Evolutionary conservation across 495 filamentous ascomycete species (phyloP), one percentile per base, ranked within the genome.

Genomic region (Talaromyces ruber): DNA sequence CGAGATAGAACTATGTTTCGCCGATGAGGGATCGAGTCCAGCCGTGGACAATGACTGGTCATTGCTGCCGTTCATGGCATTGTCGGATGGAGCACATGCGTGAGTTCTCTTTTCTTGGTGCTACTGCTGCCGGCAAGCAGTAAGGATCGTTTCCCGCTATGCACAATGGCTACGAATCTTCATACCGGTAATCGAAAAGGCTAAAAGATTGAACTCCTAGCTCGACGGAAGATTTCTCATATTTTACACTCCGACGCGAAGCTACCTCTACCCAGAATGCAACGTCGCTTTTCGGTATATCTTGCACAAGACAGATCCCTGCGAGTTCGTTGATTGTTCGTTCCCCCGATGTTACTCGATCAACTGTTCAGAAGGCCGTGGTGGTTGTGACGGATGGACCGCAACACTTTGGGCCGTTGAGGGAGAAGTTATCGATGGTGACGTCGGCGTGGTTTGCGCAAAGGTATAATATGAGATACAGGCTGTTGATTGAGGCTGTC

Each of bases 321-420:
- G 82, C 93, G 11, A 86, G 82, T 25, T 79, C 87, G 62, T 80
- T 98, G 60, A 79, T 90, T 58, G 82, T 89, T 65, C 82, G 90
- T 52, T 88, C 92, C 1, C 79, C 89, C 28, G 95, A 98, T 58
- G 94, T 98, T 59, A 98, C 94, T 7, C 82, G 94, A 62, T 94
- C 90, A 56, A 97, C 94, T 3, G 94, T 98, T 30, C 94, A 98
- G 71, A 98, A 98, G 75, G 94, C 94, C 7, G 92, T 98, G n/a
- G 93, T 98, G 60, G 93, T 96, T 54, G 91, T 98, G 65, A 91
- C 92, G 53, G 92, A 96, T 74, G 91, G 84, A 63, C 94, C 94
- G 50, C 87, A 89, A 66, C 83, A 85, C 69, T 88, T 92, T 66
- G 88, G 88, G 34, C 84, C 89, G 75, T 75, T 92, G 67, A 83